phyloP scores from a whole-genome alignment of 345 rosid genomes.

The Salix koriyanagi region DNA sequence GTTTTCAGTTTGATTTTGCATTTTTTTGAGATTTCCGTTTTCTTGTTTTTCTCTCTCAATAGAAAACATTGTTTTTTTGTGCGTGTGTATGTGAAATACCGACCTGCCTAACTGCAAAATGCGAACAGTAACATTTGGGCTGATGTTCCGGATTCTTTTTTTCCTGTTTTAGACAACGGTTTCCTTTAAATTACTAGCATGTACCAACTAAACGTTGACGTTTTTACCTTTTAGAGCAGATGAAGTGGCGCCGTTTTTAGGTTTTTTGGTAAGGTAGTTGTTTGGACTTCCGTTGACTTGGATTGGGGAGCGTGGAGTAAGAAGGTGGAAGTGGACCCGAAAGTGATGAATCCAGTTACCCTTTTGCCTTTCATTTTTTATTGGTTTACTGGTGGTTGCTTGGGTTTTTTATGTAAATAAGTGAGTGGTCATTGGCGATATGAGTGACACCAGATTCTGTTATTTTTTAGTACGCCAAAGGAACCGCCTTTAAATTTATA shows the following conservation, averaged over 20 bases:
- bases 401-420: conserved; percentile 4
- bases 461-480: conserved; percentile 25
- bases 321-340: conserved; percentile 1
- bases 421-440: background rate
- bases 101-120: conserved; percentile 57
- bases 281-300: conserved; percentile 18
- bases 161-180: conserved; percentile 23
- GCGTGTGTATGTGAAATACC: conserved; percentile 15
- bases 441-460: conserved; percentile 1
- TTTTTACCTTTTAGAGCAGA: background rate
- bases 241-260: background rate
- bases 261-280: no score
- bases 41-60: background rate
- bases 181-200: conserved; percentile 18
- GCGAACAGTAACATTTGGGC: conserved; percentile 19
- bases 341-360: background rate
- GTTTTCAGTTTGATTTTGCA: conserved; percentile 9
- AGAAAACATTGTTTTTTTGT: background rate
- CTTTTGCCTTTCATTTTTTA: background rate
- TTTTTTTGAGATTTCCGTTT: background rate
- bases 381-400: background rate
- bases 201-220: conserved; percentile 27
- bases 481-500: conserved; percentile 20
- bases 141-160: conserved; percentile 27
- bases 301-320: background rate